Percentiles rank a stretch among this genome's conserved stretches.
Evolutionary conservation across 495 filamentous ascomycete genomes (phyloP).

Genomic region (Penicillium silybi): DNA sequence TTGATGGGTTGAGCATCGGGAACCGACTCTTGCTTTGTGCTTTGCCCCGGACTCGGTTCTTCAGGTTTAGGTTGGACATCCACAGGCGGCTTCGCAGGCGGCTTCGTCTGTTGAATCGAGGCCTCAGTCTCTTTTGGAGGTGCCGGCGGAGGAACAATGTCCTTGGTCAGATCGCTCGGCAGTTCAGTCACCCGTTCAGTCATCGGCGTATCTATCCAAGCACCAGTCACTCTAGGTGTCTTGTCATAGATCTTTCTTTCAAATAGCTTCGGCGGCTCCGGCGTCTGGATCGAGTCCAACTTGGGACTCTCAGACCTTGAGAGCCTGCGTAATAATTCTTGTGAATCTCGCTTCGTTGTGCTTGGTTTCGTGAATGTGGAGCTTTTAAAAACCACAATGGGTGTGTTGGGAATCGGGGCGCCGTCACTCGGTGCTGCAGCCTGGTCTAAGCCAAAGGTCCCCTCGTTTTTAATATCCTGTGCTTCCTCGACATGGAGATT

Average conservation of each 20-base stretch:
- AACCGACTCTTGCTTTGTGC: neutral
- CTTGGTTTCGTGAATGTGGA: constrained; percentile 30
- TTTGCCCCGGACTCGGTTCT: constrained; percentile 8
- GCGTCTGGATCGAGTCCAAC: constrained; percentile 22
- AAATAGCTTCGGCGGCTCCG: constrained; percentile 44
- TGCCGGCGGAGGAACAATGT: constrained; percentile 17
- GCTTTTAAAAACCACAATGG: constrained; percentile 49
- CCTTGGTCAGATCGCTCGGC: constrained; percentile 29
- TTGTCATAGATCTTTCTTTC: constrained; percentile 37
- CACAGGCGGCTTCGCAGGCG: neutral
- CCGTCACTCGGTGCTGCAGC: constrained; percentile 31
- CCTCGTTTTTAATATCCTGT: constrained; percentile 16
- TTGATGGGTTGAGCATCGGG: constrained; percentile 8
- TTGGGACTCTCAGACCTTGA: constrained; percentile 55
- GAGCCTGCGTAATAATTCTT: constrained; percentile 60
- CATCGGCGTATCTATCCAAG: constrained; percentile 52
- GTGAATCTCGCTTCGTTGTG: constrained; percentile 54
- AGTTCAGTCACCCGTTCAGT: constrained; percentile 33
- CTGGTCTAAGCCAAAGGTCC: constrained; percentile 19
- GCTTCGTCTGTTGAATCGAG: neutral
- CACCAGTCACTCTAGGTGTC: constrained; percentile 48
- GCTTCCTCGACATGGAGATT: constrained; percentile 6
- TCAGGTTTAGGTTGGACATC: neutral
- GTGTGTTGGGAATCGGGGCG: constrained; percentile 47
- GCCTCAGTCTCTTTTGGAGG: constrained; percentile 3